phyloP scores from a whole-genome alignment of 164 flowering plant genomes.

The Pachysandra terminalis region DNA sequence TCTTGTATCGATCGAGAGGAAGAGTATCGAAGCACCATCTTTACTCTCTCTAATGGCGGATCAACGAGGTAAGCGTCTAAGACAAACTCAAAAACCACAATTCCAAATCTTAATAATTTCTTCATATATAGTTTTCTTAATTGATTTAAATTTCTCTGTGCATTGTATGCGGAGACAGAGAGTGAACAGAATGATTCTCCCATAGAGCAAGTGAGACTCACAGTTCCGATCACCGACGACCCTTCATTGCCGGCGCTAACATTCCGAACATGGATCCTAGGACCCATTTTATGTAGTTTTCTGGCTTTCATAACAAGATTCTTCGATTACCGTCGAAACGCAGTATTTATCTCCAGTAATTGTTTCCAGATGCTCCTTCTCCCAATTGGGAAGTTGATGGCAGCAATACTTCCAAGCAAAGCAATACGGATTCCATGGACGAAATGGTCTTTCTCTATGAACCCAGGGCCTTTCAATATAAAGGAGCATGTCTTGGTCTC shows the following conservation, averaged over 20 bases:
- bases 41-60: no score
- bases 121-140: no score
- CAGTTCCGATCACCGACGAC: conserved; percentile 56
- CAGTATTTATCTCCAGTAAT: conserved; percentile 28
- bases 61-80: no score
- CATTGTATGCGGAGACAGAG: no score
- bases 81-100: no score
- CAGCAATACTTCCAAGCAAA: conserved; percentile 39
- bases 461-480: conserved; percentile 58
- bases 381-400: conserved; percentile 65
- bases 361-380: conserved; percentile 45
- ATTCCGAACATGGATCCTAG: conserved; percentile 60
- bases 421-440: conserved; percentile 29
- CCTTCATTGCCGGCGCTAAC: conserved; percentile 44
- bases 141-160: no score
- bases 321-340: conserved; percentile 40
- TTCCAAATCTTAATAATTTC: no score
- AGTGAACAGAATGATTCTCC: no score
- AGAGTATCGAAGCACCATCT: no score
- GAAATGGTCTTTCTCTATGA: conserved; percentile 43
- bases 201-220: no score
- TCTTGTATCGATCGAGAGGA: no score
- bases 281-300: conserved; percentile 29
- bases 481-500: conserved; percentile 63
- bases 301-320: conserved; percentile 52